Percentiles rank a stretch among this genome's conserved stretches.
These are phyloP conservation scores for Pestalotiopsis sp. DNA, from an alignment of 2,329 filamentous ascomycete species.

Conservation along the genomic window DNA sequence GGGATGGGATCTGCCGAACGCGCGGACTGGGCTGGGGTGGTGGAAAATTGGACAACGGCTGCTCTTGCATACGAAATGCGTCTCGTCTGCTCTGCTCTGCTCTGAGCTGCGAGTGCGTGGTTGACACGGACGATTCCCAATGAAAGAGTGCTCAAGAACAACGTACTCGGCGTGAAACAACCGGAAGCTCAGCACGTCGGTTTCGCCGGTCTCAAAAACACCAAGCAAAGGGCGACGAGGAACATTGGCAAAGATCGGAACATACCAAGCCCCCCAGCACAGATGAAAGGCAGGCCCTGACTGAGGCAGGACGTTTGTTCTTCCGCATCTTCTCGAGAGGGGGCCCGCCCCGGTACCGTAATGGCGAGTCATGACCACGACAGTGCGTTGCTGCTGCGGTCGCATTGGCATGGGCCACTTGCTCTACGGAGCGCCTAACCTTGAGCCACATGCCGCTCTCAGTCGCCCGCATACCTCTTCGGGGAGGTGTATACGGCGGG, in stretches of 20 bases:
- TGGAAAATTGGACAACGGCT: neutral
- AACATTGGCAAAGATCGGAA: neutral
- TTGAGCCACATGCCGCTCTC: neutral
- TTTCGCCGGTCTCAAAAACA: conserved; percentile 5
- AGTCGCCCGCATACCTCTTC: neutral
- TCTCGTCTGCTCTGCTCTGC: neutral
- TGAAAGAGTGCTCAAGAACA: neutral
- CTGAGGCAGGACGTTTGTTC: neutral
- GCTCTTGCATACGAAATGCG: neutral
- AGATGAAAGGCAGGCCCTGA: too few species aligned
- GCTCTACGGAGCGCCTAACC: neutral
- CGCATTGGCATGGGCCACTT: neutral
- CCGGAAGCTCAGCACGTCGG: conserved; percentile 1
- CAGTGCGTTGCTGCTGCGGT: neutral
- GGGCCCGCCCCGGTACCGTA: neutral
- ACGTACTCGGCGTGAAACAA: neutral
- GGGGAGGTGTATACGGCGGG: neutral
- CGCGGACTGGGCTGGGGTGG: neutral
- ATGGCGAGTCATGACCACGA: neutral
- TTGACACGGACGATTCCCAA: neutral
- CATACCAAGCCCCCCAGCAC: neutral
- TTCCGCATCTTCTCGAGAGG: neutral
- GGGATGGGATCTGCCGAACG: neutral
- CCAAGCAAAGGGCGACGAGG: neutral
- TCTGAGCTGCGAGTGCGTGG: neutral